Evolutionary conservation across 2,329 filamentous ascomycete species (phyloP), one percentile per base, ranked within the genome.

Genomic region (Akanthomyces uredinophilus): DNA sequence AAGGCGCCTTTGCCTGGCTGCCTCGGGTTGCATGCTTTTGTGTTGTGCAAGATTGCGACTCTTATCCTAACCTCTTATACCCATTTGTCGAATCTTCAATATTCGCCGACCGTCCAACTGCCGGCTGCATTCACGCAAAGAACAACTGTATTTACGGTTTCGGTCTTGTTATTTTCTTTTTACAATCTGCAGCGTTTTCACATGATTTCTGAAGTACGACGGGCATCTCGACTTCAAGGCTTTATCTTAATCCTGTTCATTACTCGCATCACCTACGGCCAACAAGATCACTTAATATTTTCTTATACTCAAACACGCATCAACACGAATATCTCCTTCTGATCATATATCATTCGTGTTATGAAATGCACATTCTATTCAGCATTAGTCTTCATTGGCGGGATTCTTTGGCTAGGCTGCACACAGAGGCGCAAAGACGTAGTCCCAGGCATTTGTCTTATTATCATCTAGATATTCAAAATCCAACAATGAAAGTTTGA

Each of bases 241-340:
- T 8, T 47, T 37, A 32, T 24, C 7, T 20, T 35, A 3, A 5
- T 13, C 39, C 14, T n/a, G 27, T 54, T 43, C 29, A 7, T 29
- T 29, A 14, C 37, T 13, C n/a, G 22, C 16, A 39, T 32, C 44
- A n/a, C 18, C 43, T 32, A 49, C 43, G 54, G 54, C 32, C 6
- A 39, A 39, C 20, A 57, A 39, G 32, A 57, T n/a, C 20, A 57
- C 24, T 49, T 57, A 57, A 57, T 57, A 49, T 57, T 57, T 37
- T 20, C 37, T 49, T 8, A 43, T 41, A 35, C 41, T 46, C 4
- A 20, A 20, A 24, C 29, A 43, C 18, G 24, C 18, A 20, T 44
- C 37, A 41, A 49, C 32, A 57, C 43, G 29, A 44, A 27, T 13
- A 49, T 58, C 13, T 37, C 27, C 22, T 27, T 22, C 10, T 22